These are phyloP conservation scores for Trichoderma lentiforme DNA, from an alignment of 2,329 filamentous ascomycete species.

Conservation along the genomic window DNA sequence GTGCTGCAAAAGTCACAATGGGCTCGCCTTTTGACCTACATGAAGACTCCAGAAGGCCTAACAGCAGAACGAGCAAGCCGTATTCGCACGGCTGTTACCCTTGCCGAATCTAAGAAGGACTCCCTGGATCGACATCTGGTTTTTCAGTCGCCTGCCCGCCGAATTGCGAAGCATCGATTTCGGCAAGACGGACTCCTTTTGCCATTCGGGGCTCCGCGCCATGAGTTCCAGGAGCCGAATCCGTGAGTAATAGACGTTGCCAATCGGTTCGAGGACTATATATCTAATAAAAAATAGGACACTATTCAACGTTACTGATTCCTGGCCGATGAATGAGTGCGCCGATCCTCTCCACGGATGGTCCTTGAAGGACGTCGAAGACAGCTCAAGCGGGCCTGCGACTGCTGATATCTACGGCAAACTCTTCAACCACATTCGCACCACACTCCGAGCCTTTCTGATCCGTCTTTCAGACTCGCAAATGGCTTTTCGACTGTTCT, in stretches of 20 bases:
- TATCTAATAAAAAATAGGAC: neutral
- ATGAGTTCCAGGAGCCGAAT: neutral
- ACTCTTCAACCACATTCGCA: neutral
- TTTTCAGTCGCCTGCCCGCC: neutral
- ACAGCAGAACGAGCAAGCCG: neutral
- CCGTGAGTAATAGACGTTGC: neutral
- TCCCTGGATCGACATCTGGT: neutral
- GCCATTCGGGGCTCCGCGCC: neutral
- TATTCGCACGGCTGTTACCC: neutral
- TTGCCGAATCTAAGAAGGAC: neutral
- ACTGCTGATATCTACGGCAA: slow-evolving; percentile 10
- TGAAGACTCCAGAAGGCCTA: neutral
- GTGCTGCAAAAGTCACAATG: neutral
- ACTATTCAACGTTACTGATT: neutral
- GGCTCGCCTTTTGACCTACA: neutral
- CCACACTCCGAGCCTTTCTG: neutral
- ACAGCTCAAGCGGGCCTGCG: neutral
- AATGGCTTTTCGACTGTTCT: neutral
- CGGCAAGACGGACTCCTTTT: neutral
- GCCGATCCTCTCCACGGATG: neutral
- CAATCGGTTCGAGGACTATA: neutral
- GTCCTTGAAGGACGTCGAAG: neutral
- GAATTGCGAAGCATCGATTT: neutral
- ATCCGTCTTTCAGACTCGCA: neutral
- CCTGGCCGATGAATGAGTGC: neutral